phyloP scores from a whole-genome alignment of 1,284 basidiomycete species.

The Ceratobasidium theobromae region DNA sequence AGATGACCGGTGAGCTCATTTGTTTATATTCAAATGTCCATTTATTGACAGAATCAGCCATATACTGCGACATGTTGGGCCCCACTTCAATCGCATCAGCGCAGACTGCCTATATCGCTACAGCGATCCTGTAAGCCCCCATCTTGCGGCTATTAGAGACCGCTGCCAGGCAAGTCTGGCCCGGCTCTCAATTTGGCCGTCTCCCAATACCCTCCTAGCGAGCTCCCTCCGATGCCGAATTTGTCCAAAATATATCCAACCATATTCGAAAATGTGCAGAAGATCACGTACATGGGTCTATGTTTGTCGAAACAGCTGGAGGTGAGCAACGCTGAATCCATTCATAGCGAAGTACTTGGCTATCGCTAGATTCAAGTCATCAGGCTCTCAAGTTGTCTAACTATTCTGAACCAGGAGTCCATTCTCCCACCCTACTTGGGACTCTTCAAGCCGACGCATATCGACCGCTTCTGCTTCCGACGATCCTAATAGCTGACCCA shows the following conservation, averaged over 20 bases:
- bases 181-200: slow-evolving; percentile 69
- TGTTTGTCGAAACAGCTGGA: slow-evolving; percentile 95
- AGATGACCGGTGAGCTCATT: slow-evolving; percentile 69
- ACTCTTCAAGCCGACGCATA: slow-evolving; percentile 85
- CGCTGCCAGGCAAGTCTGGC: slow-evolving; percentile 50
- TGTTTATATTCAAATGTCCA: background rate
- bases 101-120: slow-evolving; percentile 82
- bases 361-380: background rate
- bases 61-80: slow-evolving; percentile 59
- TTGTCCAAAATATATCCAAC: slow-evolving; percentile 66
- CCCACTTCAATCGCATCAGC: slow-evolving; percentile 45
- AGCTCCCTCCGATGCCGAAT: slow-evolving; percentile 55
- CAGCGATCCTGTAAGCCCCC: slow-evolving; percentile 89
- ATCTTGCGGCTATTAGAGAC: slow-evolving; percentile 76
- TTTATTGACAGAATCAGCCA: slow-evolving; percentile 54
- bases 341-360: background rate
- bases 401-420: slow-evolving; percentile 86
- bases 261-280: slow-evolving; percentile 49
- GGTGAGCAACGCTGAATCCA: slow-evolving; percentile 53
- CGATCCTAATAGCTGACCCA: slow-evolving; percentile 84
- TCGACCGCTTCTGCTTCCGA: slow-evolving; percentile 82
- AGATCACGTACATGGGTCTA: slow-evolving; percentile 44
- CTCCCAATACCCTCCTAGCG: slow-evolving; percentile 51
- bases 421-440: slow-evolving; percentile 86
- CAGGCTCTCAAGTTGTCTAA: background rate